Percentiles rank a stretch among this genome's conserved stretches.
phyloP scores from a whole-genome alignment of 495 filamentous ascomycete genomes.

The Trichocladium antarcticum region DNA sequence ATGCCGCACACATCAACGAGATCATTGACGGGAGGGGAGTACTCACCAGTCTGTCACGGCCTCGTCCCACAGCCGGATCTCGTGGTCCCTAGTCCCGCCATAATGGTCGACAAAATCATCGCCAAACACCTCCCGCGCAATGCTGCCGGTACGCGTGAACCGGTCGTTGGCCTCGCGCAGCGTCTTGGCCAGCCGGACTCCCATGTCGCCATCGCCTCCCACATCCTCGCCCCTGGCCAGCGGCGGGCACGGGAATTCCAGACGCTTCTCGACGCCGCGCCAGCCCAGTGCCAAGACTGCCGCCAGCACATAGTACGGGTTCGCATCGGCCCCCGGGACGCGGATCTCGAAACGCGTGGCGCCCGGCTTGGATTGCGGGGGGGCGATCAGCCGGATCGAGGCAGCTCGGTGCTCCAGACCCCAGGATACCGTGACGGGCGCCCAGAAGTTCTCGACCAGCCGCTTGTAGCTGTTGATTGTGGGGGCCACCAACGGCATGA shows the following conservation, averaged over 20 bases:
- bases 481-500: slow-evolving; percentile 91
- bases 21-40: neutral
- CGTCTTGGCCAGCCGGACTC: slow-evolving; percentile 64
- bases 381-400: slow-evolving; percentile 77
- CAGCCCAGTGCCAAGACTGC: slow-evolving; percentile 78
- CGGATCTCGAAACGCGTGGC: slow-evolving; percentile 88
- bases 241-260: slow-evolving; percentile 71
- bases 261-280: slow-evolving; percentile 80
- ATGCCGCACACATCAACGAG: neutral
- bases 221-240: slow-evolving; percentile 74
- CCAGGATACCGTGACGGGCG: slow-evolving; percentile 94
- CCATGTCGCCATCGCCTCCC: slow-evolving; percentile 53
- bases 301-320: slow-evolving; percentile 77
- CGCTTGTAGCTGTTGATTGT: slow-evolving; percentile 97
- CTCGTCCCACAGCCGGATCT: slow-evolving; percentile 85
- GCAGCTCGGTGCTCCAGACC: slow-evolving; percentile 90
- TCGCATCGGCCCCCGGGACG: slow-evolving; percentile 82
- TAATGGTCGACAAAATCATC: slow-evolving; percentile 94
- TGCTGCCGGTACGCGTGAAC: slow-evolving; percentile 63
- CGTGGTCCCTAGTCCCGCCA: slow-evolving; percentile 85
- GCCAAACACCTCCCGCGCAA: slow-evolving; percentile 85
- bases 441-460: slow-evolving; percentile 98
- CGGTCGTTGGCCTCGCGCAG: slow-evolving; percentile 68
- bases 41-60: slow-evolving; percentile 85
- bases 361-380: slow-evolving; percentile 68